phyloP scores from a whole-genome alignment of 441 rosid genomes.

The Gossypium laxum region DNA sequence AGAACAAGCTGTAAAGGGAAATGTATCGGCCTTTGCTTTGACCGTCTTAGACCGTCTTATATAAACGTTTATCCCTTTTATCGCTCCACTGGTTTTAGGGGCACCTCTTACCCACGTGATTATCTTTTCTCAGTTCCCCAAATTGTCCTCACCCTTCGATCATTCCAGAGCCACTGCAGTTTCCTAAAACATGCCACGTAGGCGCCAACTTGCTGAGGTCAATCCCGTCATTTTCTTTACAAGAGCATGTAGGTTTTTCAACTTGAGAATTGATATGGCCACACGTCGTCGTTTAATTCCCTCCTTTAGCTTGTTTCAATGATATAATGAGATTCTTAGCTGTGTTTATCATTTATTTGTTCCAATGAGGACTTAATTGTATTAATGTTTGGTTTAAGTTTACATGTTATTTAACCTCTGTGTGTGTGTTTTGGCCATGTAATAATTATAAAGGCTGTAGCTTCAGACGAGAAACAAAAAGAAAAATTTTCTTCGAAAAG shows the following conservation, averaged over 20 bases:
- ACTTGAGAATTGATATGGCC: background rate
- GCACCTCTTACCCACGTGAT: slow-evolving; percentile 4
- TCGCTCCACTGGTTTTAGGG: background rate
- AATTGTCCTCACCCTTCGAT: slow-evolving; percentile 7
- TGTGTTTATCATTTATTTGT: no score
- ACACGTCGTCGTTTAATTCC: no score
- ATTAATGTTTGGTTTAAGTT: no score
- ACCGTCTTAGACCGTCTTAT: background rate
- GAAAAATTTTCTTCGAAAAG: background rate
- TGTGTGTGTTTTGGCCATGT: no score
- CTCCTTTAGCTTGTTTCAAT: no score
- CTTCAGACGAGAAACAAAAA: no score
- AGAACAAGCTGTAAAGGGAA: no score
- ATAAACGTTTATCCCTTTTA: no score
- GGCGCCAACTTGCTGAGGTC: background rate
- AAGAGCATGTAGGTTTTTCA: background rate
- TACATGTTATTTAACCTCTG: no score
- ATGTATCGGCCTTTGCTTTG: background rate
- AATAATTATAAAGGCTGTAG: no score
- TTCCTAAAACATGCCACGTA: background rate
- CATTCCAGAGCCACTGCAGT: background rate
- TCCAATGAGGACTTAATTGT: no score
- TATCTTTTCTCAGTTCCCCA: background rate
- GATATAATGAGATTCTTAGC: no score
- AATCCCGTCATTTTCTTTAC: slow-evolving; percentile 18